Base-by-base conservation (phyloP, 495 filamentous ascomycete species). In the Podospora anserina region DNA sequence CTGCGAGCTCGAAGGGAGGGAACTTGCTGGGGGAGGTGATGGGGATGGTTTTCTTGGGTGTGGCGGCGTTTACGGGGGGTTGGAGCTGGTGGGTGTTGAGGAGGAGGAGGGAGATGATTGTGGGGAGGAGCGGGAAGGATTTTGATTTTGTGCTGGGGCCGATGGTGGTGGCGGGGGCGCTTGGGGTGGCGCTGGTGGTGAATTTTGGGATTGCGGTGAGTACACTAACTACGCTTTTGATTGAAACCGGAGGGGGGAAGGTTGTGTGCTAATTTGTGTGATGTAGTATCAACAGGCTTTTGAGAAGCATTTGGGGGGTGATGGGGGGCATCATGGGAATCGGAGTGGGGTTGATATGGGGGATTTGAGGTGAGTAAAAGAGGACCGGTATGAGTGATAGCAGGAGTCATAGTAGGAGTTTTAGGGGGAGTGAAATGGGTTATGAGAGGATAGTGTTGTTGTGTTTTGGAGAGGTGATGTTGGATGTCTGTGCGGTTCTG, bases 31-130 rank as follows among this genome's bases (percentile, higher is more conserved):
- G 92, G 0, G 86, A 91, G 70, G 82, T 78, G 54, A 84, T 98
- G 69, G 92, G 92, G 20, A 81, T 93, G 44, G 88, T 89, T 16
- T 98, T 97, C 75, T 92, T 93, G 44, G 76, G 83, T 56, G 90
- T 97, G 65, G 94, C 94, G 16, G 77, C 91, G 7, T 93, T 96
- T 78, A 87, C 93, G 7, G 92, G 91, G 3, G 82, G 77, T 2
- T 99, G 95, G 95, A 95, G 95, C 4, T 96, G 89, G 79, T 89
- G 84, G 70, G 91, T 94, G 82, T 90, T 94, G 72, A 86, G 89
- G 69, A 85, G 80, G 76, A 85, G 95, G 39, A 86, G 89, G 27
- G 84, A 83, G 13, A 89, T 98, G 82, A 98, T 99, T 77, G 76
- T 88, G 56, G 84, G 90, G 72, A 82, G 94, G 65, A 96, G 92